phyloP scores from a whole-genome alignment of 257 asterid species.

The Penstemon eatonii region DNA sequence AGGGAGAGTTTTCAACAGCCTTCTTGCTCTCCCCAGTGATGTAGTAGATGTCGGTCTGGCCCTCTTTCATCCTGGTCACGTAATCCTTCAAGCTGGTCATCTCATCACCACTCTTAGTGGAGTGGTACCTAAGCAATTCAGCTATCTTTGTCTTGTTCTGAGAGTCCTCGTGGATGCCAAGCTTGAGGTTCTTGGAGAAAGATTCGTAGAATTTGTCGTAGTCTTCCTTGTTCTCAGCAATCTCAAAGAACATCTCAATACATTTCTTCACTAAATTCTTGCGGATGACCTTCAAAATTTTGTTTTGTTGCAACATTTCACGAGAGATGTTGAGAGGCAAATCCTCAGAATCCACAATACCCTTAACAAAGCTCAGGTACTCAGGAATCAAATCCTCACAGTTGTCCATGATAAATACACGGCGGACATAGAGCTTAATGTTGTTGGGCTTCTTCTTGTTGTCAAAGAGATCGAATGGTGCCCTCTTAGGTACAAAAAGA shows the following conservation, averaged over 20 bases:
- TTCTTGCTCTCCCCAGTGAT: constrained; percentile 68
- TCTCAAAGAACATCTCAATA: constrained; percentile 63
- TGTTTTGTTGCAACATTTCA: constrained; percentile 64
- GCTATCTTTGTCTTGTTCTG: constrained; percentile 56
- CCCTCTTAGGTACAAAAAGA: constrained; percentile 65
- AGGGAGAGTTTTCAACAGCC: constrained; percentile 76
- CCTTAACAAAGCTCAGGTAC: constrained; percentile 58
- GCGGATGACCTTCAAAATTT: constrained; percentile 66
- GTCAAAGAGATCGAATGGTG: constrained; percentile 66
- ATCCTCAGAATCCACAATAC: constrained; percentile 67
- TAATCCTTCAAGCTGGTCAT: constrained; percentile 68
- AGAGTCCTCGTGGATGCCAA: constrained; percentile 65
- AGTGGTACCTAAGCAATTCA: constrained; percentile 54
- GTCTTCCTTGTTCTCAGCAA: constrained; percentile 72
- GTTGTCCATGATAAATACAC: constrained; percentile 68
- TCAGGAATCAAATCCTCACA: constrained; percentile 69
- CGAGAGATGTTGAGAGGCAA: constrained; percentile 69
- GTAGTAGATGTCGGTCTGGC: constrained; percentile 60
- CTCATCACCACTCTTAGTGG: constrained; percentile 67
- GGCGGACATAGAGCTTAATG: constrained; percentile 62
- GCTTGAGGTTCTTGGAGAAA: constrained; percentile 65
- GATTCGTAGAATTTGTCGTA: constrained; percentile 65
- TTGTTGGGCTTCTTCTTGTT: constrained; percentile 61
- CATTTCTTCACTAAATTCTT: constrained; percentile 77
- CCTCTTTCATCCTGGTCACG: constrained; percentile 72